Conservation (phyloP, 2,329 filamentous ascomycete genomes). For the Helotiales sp. region DNA sequence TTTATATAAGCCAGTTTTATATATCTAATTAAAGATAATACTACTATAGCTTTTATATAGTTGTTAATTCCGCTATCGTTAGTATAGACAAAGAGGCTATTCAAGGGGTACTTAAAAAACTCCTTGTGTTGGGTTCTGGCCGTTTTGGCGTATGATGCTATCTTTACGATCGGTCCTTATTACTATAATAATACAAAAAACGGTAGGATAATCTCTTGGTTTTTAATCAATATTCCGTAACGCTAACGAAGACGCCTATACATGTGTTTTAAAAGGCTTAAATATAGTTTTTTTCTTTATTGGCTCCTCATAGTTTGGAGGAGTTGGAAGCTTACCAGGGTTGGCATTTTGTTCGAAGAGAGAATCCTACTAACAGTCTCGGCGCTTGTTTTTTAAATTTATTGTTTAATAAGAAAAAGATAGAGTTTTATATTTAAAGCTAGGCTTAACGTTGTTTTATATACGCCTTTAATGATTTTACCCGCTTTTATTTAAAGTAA, state of each 20-base stretch:
- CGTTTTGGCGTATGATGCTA: too few species aligned
- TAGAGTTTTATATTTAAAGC: conserved; percentile 34
- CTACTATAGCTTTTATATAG: conserved; percentile 21
- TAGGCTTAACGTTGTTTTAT: conserved; percentile 34
- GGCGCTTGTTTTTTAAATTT: conserved; percentile 24
- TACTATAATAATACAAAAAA: too few species aligned
- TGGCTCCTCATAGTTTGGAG: too few species aligned
- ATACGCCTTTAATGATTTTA: conserved; percentile 36
- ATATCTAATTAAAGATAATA: background rate
- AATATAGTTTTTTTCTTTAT: too few species aligned
- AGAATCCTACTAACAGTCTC: too few species aligned
- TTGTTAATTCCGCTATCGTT: too few species aligned
- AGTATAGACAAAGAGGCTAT: background rate
- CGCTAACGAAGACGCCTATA: conserved; percentile 16
- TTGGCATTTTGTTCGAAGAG: too few species aligned
- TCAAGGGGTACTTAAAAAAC: background rate
- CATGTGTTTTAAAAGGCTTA: conserved; percentile 16
- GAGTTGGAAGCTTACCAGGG: too few species aligned
- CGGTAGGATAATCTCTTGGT: conserved; percentile 20
- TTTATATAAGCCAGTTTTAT: too few species aligned
- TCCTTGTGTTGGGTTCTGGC: too few species aligned
- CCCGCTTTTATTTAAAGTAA: conserved; percentile 31
- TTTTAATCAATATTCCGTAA: conserved; percentile 9
- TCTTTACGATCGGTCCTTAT: too few species aligned
- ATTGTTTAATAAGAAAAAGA: conserved; percentile 18